Base-by-base conservation (phyloP, 192 early-diverging fungal species). In the Coemansia sp. region DNA sequence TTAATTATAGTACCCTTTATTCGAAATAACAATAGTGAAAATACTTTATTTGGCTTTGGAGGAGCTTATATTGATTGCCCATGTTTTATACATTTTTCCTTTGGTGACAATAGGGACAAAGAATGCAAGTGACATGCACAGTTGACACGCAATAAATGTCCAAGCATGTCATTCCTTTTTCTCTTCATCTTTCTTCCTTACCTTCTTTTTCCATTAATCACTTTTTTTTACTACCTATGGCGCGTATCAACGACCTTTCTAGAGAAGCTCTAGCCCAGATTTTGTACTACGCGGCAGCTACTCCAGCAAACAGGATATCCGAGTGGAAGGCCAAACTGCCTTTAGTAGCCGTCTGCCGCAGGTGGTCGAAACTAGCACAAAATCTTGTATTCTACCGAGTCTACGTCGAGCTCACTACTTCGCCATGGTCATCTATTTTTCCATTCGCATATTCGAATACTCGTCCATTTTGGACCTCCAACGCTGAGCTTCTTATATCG, bases 51-150 rank as follows among this genome's bases (percentile, higher is more conserved):
- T 40, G 8, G 39, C 13, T 40, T 40, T 40, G 39, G 39, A 40
- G 2, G 39, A 1, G 39, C 32, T 33, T 9, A 8, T 13, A 0
- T 40, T 40, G 3, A 40, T 9, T 40, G 8, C 10, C 8, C 32
- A 4, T 4, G 4, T 33, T 33, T 2, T n/a, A n/a, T n/a, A 4
- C 4, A 33, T 4, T 3, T 40, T 7, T 40, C 39, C 13, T 40
- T 40, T 40, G 39, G 13, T 10, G 2, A 42, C 40, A 42, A 42
- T 42, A 42, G 40, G 33, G 33, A 35, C 33, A 35, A 35, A 17
- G 75, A 40, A 66, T 55, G 78, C 60, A 84, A 64, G 42, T 38
- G 67, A 26, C 61, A 49, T 46, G 73, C 81, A 73, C n/a, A 19
- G 19, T 7, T 49, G 16, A 19, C 47, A 49, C 33, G 33, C 4